Base-by-base conservation (phyloP, 176 grass and related monocot genomes). In the Leersia perrieri region DNA sequence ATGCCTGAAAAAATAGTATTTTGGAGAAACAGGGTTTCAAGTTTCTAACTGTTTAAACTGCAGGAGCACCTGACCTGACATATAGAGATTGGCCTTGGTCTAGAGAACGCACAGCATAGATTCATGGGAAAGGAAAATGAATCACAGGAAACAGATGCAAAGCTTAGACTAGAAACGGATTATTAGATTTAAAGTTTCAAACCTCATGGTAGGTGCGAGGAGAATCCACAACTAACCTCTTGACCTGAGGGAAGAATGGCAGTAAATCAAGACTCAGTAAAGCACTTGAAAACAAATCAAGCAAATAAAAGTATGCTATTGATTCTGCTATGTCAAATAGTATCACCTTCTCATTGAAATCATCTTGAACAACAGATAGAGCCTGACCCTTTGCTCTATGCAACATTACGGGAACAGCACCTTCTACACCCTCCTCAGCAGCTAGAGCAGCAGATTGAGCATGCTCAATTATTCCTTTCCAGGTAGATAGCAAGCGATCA, bases 331-430 rank as follows among this genome's bases (percentile, higher is more conserved):
- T 49, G 20, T 39, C 73, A 82, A 80, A 66, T 41, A 74, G 10
- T 67, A 76, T 51, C 39, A 98, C 95, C 92, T 98, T 98, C 62
- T 98, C 85, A 94, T 94, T 98, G 80, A 98, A 98, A 87, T 93
- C 87, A 88, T 98, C 90, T 86, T 98, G 92, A 61, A 94, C 95
- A 80, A 98, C 88, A 78, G 92, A 90, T 63, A 98, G 71, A 75
- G 92, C 89, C 66, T 94, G 95, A 67, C 84, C 71, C 88, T 94
- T 94, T 58, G 95, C 86, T 69, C 83, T 84, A 76, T 98, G 90
- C 60, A 98, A 76, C 66, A 98, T 83, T 58, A 98, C 83, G 47
- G 95, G 95, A 82, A 90, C 92, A 87, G 92, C 92, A 75, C 92
- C 92, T 80, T 89, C 80, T 33, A 94, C 86, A 55, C 92, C 88